Evolutionary conservation across 1,284 basidiomycete genomes (phyloP).

Genomic region (Tremellales sp.): DNA sequence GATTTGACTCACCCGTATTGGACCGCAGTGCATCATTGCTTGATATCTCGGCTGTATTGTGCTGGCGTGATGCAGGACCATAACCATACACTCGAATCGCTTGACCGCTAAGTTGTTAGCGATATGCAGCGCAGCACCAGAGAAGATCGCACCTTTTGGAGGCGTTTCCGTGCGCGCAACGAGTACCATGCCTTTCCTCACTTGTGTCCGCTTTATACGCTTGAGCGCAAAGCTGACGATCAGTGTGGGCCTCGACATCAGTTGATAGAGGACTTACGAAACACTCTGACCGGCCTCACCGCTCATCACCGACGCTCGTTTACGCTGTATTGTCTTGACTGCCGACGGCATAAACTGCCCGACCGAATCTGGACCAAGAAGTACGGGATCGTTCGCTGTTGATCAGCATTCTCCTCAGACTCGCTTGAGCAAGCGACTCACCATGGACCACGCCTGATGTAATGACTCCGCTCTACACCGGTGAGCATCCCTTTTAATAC

Average conservation of each 20-base stretch:
- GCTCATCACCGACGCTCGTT: conserved; percentile 73
- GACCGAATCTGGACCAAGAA: conserved; percentile 89
- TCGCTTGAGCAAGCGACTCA: conserved; percentile 5
- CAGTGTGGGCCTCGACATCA: not conserved
- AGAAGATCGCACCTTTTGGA: conserved; percentile 60
- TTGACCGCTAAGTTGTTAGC: conserved; percentile 21
- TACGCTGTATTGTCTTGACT: conserved; percentile 91
- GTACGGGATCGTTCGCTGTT: conserved; percentile 68
- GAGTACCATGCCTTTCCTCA: conserved; percentile 93
- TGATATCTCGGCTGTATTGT: conserved; percentile 88
- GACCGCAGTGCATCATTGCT: conserved; percentile 51
- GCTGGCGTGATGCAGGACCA: conserved; percentile 70
- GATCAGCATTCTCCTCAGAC: not conserved
- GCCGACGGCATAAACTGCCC: conserved; percentile 79
- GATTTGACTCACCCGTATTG: conserved; percentile 30
- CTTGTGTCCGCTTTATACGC: conserved; percentile 71
- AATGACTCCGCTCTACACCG: conserved; percentile 73
- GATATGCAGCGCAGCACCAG: no score
- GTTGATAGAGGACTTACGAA: conserved; percentile 49
- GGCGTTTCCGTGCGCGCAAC: conserved; percentile 72
- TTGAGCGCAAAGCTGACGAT: conserved; percentile 70
- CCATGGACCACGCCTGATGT: conserved; percentile 67
- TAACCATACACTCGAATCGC: conserved; percentile 42
- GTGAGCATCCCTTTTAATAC: not conserved
- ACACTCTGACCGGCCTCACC: conserved; percentile 96